Conservation (phyloP, 2,329 filamentous ascomycete species). For the Sarocladium strictum region DNA sequence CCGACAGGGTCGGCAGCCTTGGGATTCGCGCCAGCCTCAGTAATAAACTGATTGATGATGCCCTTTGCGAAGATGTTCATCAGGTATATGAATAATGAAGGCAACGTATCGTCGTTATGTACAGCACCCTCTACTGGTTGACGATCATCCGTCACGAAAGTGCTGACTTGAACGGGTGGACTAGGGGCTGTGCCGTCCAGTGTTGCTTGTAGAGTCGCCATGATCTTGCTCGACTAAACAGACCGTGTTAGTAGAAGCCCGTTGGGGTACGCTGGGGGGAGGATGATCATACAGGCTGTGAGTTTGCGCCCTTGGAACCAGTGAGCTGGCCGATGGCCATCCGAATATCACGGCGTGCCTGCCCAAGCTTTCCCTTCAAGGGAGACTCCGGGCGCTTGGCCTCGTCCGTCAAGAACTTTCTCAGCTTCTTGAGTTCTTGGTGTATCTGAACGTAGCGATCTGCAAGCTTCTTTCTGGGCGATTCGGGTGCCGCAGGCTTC, state of each 20-base stretch:
- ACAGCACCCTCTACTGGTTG: constrained; percentile 42
- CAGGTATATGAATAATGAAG: constrained; percentile 65
- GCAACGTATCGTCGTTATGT: constrained; percentile 49
- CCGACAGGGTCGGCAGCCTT: constrained; percentile 72
- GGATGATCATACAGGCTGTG: constrained; percentile 32
- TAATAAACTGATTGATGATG: constrained; percentile 63
- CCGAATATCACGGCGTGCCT: constrained; percentile 65
- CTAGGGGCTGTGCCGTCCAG: constrained; percentile 46
- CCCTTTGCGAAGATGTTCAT: constrained; percentile 72
- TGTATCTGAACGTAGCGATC: constrained; percentile 56
- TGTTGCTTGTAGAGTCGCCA: constrained; percentile 43
- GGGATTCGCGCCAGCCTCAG: constrained; percentile 58
- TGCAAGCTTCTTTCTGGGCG: constrained; percentile 10
- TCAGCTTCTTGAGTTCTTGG: constrained; percentile 58
- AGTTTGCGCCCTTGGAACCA: constrained; percentile 56
- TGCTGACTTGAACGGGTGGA: constrained; percentile 45
- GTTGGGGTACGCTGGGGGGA: too few species aligned
- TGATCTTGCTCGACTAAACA: constrained; percentile 30
- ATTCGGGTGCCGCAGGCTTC: constrained; percentile 11
- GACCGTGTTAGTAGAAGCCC: too few species aligned
- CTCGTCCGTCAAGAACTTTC: constrained; percentile 57
- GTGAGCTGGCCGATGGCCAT: constrained; percentile 70
- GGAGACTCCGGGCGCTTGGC: constrained; percentile 37
- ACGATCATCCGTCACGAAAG: constrained; percentile 42
- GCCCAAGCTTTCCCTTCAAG: constrained; percentile 62